phyloP scores from a whole-genome alignment of 2,329 filamentous ascomycete genomes.

The Aureobasidium sp. region DNA sequence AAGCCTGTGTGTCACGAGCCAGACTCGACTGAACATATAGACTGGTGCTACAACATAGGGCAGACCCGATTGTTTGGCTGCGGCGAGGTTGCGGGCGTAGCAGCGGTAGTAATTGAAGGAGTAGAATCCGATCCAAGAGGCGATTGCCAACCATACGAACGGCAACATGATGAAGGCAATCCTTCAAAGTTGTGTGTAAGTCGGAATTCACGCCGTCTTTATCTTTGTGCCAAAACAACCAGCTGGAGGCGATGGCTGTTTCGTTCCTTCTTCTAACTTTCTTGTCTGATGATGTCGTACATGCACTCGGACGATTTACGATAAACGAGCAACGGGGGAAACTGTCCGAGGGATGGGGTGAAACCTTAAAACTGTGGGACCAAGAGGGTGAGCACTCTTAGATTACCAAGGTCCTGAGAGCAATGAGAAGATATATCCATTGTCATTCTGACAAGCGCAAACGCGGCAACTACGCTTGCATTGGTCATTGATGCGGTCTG shows the following conservation, averaged over 20 bases:
- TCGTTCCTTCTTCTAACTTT: not conserved
- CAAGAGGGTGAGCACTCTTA: not conserved
- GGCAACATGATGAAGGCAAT: conserved; percentile 22
- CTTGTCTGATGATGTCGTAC: conserved; percentile 10
- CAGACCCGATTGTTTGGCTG: conserved; percentile 40
- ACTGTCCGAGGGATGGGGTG: conserved; percentile 4
- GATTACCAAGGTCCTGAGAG: not conserved
- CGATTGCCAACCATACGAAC: conserved; percentile 23
- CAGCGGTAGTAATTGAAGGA: conserved; percentile 29
- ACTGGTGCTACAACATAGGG: conserved; percentile 37
- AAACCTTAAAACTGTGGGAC: not conserved
- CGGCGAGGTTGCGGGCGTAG: conserved; percentile 35
- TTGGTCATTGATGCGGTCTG: conserved; percentile 6
- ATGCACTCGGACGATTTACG: not conserved
- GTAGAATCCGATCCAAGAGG: conserved; percentile 30
- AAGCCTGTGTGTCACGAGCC: conserved; percentile 49
- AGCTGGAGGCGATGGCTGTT: not conserved
- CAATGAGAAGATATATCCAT: not conserved
- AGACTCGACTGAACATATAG: conserved; percentile 45
- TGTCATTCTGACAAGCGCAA: not conserved
- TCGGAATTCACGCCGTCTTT: not conserved
- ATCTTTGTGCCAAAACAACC: not conserved
- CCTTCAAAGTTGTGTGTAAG: not conserved
- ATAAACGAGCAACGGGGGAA: conserved; percentile 6
- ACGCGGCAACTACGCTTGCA: not conserved